Evolutionary conservation across 441 rosid genomes (phyloP), one percentile per base, ranked within the genome.

Genomic region (Adansonia gregorii): DNA sequence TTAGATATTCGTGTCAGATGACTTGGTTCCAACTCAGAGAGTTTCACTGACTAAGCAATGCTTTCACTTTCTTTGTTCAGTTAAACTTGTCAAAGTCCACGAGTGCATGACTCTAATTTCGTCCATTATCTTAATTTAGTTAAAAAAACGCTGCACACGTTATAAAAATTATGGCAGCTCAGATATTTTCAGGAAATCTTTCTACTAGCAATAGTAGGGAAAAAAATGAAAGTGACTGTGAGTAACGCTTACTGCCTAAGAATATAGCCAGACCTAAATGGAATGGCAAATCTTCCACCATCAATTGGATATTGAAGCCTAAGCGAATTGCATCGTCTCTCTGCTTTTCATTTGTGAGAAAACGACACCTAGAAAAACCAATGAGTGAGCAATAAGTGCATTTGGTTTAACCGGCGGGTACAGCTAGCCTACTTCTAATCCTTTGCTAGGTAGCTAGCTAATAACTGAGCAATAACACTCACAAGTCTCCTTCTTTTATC

Each of bases 311-410:
- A 45, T 43, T 41, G 52, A 41, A 60, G 60, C 4, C 49, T 11
- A 22, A 43, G 35, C 17, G 9, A 52, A 9, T 31, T 55, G 14
- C 31, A 54, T 20, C 35, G 4, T 54, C 49, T 46, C 35, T 49
- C 17, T 73, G 41, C 20, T 74, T 45, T 24, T 59, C 72, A 22
- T 67, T 58, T 19, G 60, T 39, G 81, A 66, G 69, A 56, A 58
- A 2, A 27, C 19, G 41, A 66, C 49, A 67, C 17, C 60, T 22
- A 6, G 27, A 73, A 55, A 55, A 55, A 7, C n/a, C 22, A 65
- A 71, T 56, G 63, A 56, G 60, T 35, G 61, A 58, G 54, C 61
- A 73, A 17, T 67, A 70, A 70, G 73, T 52, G 35, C 35, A 9
- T 41, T 73, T 10, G 49, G 48, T 58, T 73, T 22, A n/a, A 60